Percentiles rank a stretch among this genome's conserved stretches.
phyloP scores from a whole-genome alignment of 768 basidiomycete genomes.

The Leccinum subgranulosum region DNA sequence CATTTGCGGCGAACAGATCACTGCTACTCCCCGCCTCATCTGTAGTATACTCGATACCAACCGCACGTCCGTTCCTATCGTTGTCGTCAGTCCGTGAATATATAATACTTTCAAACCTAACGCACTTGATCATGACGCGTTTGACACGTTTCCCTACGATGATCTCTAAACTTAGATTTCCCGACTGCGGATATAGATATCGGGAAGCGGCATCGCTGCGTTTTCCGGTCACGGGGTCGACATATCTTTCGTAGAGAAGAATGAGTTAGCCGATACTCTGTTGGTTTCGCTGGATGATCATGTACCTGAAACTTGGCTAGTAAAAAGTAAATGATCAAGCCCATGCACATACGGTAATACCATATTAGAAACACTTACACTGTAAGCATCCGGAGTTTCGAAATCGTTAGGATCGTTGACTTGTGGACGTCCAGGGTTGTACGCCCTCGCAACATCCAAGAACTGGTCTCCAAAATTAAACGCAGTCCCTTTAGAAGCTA shows the following conservation, averaged over 20 bases:
- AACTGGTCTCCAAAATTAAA: no score
- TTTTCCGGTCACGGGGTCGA: conserved; percentile 40
- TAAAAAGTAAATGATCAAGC: no score
- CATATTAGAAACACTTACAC: no score
- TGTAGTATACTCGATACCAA: conserved; percentile 34
- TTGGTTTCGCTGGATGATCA: no score
- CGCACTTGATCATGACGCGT: background rate
- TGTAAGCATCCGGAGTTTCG: no score
- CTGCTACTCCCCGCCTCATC: background rate
- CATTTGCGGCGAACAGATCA: conserved; percentile 20
- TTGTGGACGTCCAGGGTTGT: no score
- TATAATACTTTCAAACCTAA: background rate
- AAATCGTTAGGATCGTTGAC: no score
- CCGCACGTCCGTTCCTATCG: conserved; percentile 31
- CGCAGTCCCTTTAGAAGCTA: no score
- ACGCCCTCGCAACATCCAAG: no score
- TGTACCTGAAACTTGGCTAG: no score
- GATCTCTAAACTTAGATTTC: conserved; percentile 29
- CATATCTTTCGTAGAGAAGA: conserved; percentile 39
- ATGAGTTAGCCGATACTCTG: background rate
- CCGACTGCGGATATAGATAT: conserved; percentile 33
- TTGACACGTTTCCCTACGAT: conserved; percentile 20
- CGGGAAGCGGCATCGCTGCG: conserved; percentile 30
- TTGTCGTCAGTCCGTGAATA: background rate
- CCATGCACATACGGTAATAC: no score